Percentiles rank a stretch among this genome's conserved stretches.
Conservation (phyloP, 2,329 filamentous ascomycete genomes). For the Arthrobotrys iridis region DNA sequence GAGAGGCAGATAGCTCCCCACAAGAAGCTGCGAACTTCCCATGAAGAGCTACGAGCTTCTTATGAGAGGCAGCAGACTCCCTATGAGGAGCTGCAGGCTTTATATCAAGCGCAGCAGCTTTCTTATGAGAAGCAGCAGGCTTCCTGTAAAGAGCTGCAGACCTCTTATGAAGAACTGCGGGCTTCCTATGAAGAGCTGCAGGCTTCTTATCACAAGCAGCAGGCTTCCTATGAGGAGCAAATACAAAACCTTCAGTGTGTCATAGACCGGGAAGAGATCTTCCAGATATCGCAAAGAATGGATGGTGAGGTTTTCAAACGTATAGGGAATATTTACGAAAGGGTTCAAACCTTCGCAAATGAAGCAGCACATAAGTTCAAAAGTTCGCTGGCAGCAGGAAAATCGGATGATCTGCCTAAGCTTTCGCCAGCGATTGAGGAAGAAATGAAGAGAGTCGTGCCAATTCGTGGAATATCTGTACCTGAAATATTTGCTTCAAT, state of each 20-base stretch:
- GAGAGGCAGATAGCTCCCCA: no score
- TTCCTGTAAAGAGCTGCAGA: no score
- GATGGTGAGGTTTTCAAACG: background rate
- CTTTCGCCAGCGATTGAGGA: background rate
- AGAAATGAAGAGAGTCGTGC: constrained; percentile 1
- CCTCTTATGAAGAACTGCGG: no score
- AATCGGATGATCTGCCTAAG: background rate
- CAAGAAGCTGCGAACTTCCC: no score
- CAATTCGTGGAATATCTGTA: background rate
- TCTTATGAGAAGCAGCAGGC: no score
- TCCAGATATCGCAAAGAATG: background rate
- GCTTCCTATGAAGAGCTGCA: no score
- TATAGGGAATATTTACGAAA: background rate
- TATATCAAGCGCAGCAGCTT: no score
- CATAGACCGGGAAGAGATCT: background rate
- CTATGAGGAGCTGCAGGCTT: no score
- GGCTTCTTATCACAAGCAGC: no score
- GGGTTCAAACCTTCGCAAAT: background rate
- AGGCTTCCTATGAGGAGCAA: background rate
- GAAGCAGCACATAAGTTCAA: background rate
- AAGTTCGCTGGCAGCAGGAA: background rate
- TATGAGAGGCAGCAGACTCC: no score
- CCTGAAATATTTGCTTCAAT: background rate
- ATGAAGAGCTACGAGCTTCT: no score
- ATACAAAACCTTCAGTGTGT: background rate